phyloP scores from a whole-genome alignment of 495 filamentous ascomycete genomes.

The Penicillium coffeae region DNA sequence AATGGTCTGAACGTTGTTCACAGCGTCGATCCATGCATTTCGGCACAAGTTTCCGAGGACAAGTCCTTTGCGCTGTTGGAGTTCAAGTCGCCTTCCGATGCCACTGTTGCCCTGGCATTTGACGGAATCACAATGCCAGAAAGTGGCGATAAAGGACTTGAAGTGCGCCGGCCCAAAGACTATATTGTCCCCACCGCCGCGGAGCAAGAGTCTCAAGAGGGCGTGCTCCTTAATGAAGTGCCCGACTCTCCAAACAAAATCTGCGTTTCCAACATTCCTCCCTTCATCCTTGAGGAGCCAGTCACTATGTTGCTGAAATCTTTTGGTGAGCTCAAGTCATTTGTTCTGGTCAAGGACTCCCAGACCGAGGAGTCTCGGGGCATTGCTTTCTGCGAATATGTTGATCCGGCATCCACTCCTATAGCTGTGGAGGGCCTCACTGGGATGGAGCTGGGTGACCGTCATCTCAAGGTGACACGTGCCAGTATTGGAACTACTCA shows the following conservation, averaged over 20 bases:
- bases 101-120: constrained; percentile 85
- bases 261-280: constrained; percentile 81
- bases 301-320: constrained; percentile 83
- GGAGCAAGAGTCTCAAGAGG: constrained; percentile 71
- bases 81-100: constrained; percentile 81
- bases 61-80: constrained; percentile 79
- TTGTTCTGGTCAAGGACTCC: constrained; percentile 84
- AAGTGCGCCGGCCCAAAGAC: constrained; percentile 89
- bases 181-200: constrained; percentile 92
- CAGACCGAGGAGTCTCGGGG: constrained; percentile 85
- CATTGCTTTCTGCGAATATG: constrained; percentile 95
- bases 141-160: constrained; percentile 58
- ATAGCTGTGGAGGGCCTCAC: constrained; percentile 90
- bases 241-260: constrained; percentile 94
- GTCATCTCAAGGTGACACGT: constrained; percentile 75
- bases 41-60: constrained; percentile 76
- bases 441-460: constrained; percentile 85
- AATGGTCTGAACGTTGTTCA: constrained; percentile 90
- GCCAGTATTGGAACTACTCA: constrained; percentile 92
- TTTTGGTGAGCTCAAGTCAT: constrained; percentile 91
- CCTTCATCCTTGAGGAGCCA: constrained; percentile 83
- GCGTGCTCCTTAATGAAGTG: constrained; percentile 73
- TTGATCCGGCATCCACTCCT: constrained; percentile 69
- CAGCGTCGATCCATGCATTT: constrained; percentile 80
- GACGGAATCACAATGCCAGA: constrained; percentile 88